A percentile compares a stretch with the other conserved stretches of the same genome.
These are phyloP conservation scores for Oryza glaberrima DNA, from an alignment of 176 grass and related monocot genomes.

Conservation along the genomic window DNA sequence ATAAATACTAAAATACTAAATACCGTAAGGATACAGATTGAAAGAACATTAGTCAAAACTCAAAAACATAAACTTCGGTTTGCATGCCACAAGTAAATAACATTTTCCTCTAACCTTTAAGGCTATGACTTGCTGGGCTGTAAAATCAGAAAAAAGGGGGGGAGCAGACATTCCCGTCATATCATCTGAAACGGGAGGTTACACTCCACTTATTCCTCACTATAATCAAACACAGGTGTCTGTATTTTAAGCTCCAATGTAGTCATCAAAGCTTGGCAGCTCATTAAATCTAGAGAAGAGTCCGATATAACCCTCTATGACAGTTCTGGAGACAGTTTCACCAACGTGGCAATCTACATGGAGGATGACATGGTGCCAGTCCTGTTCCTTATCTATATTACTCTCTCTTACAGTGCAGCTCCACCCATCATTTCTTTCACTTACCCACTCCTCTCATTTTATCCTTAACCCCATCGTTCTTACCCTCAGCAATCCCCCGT, in stretches of 20 bases:
- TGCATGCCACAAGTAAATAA: neutral
- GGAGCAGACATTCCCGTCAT: neutral
- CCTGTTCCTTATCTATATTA: neutral
- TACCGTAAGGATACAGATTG: conserved; percentile 16
- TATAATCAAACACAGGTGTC: neutral
- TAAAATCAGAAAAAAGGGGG: conserved; percentile 7
- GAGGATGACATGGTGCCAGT: neutral
- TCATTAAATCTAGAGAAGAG: neutral
- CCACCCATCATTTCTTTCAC: too few relatives aligned
- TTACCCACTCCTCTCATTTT: too few relatives aligned
- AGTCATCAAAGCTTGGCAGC: conserved; percentile 4
- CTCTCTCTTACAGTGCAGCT: neutral
- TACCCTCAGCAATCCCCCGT: too few relatives aligned
- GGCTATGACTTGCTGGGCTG: neutral
- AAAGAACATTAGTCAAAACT: neutral
- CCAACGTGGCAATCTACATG: neutral
- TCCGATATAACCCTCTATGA: neutral
- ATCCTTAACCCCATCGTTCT: too few relatives aligned
- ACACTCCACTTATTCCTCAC: conserved; percentile 23
- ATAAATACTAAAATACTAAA: conserved; percentile 21
- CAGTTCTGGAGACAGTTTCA: neutral
- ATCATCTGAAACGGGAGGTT: neutral
- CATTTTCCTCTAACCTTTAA: conserved; percentile 27
- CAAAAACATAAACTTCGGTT: neutral
- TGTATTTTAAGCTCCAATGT: neutral